phyloP scores from a whole-genome alignment of 331 rosid genomes.

The Pyracantha coccinea region DNA sequence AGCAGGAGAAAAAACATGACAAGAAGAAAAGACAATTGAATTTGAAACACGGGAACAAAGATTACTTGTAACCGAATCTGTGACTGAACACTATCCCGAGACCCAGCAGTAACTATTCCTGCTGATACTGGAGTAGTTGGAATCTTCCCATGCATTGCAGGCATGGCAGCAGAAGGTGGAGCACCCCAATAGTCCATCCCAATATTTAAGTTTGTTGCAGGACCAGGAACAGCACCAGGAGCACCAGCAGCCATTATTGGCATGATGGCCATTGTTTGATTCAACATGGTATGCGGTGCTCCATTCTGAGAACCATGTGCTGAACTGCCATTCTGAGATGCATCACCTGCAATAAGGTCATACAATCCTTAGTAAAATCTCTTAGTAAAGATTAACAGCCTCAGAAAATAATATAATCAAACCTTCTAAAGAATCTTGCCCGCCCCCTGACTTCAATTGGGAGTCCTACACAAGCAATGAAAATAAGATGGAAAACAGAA shows the following conservation, averaged over 20 bases:
- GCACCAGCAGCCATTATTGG: slow-evolving; percentile 62
- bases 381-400: slow-evolving; percentile 7
- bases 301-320: slow-evolving; percentile 68
- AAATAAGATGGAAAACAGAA: slow-evolving; percentile 6
- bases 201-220: slow-evolving; percentile 84
- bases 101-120: slow-evolving; percentile 63
- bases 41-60: slow-evolving; percentile 8
- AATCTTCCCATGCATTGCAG: slow-evolving; percentile 65
- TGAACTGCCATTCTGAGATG: slow-evolving; percentile 71
- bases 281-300: slow-evolving; percentile 57
- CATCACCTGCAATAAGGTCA: slow-evolving; percentile 43
- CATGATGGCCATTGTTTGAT: slow-evolving; percentile 53
- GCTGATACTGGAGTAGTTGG: slow-evolving; percentile 79
- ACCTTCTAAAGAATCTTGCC: slow-evolving; percentile 92
- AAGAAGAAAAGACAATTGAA: slow-evolving; percentile 1
- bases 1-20: not conserved
- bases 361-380: slow-evolving; percentile 7
- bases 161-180: slow-evolving; percentile 54
- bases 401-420: slow-evolving; percentile 20
- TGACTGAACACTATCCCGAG: slow-evolving; percentile 80
- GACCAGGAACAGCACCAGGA: slow-evolving; percentile 72
- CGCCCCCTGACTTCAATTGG: slow-evolving; percentile 68
- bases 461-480: slow-evolving; percentile 54
- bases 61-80: slow-evolving; percentile 89
- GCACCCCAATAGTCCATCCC: slow-evolving; percentile 99